Base-by-base conservation (phyloP, 495 filamentous ascomycete genomes). In the Penicillium longicatenatum region DNA sequence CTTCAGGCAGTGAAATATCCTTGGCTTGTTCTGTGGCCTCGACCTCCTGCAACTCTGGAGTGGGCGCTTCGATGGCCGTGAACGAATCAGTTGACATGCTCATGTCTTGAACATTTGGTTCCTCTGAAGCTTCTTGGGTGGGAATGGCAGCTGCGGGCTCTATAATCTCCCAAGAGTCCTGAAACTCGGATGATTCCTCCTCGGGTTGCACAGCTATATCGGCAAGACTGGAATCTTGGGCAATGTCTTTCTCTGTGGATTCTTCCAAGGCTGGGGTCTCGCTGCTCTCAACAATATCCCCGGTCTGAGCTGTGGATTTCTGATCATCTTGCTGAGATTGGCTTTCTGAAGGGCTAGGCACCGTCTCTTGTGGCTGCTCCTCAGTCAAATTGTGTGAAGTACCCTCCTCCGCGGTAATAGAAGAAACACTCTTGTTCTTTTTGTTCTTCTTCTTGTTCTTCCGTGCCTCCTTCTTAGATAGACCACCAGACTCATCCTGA, bases 401-500 rank as follows among this genome's bases (percentile, higher is more conserved):
- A 11, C 39, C 21, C 30, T 51, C 48, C 20, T 51, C 33, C 12
- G 55, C 53, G 11, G 46, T 3, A n/a, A 31, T 20, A 20, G 54
- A 21, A 50, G 57, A 59, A 16, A 50, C 54, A 7, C 55, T 65
- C 57, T 72, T 71, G 22, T 52, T 56, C 65, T 72, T 72, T 50
- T 70, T 74, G 57, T 74, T 70, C 37, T 66, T 69, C 55, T 70
- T 71, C 62, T 73, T 73, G 51, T 69, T 71, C 55, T 73, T 69
- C 17, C 60, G 59, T 58, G 73, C 72, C 14, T 68, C 63, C 42
- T 77, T 76, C 57, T 75, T 78, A 8, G 66, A 63, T 6, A 64
- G 58, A 37, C 57, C 50, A 11, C 59, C 61, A 9, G 54, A 31
- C 16, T 65, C 59, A 12, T 56, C 46, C 2, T 43, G 7, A 16